Base-by-base conservation (phyloP, 345 rosid species). In the Turritis glabra region DNA sequence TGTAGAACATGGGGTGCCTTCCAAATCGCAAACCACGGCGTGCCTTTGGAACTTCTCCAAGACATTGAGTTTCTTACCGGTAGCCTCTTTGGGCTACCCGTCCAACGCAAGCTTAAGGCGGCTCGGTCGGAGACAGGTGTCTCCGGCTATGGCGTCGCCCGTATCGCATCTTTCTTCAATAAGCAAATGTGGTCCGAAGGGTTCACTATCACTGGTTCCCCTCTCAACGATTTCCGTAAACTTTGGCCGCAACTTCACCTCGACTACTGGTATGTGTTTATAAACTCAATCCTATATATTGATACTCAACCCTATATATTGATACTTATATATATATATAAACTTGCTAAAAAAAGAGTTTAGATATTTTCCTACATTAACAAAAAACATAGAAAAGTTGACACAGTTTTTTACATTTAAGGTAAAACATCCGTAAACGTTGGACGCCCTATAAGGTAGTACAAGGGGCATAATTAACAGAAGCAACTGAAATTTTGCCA, bases 151-250 rank as follows among this genome's bases (percentile, higher is more conserved):
- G 98, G 98, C 15, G 66, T 79, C 1, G 91, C 97, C 47, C 84
- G 87, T 73, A 86, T 93, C 38, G 77, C 97, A 3, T 82, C 86
- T 9, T 89, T 90, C 76, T 93, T 93, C 67, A 40, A 65, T 3
- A 87, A 89, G 81, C 70, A 71, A 67, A 87, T 93, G 98, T 90
- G 98, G 98, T 90, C 92, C 43, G 98, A 93, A 84, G 98, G 98
- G 33, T 90, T 93, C 67, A 93, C 98, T 22, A 82, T 93, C 60
- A 73, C 82, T 33, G 94, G 90, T 27, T 87, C 97, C 0, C 87
- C 93, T 14, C 21, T 70, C 18, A 85, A 82, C 57, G 90, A 93
- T 53, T 96, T 90, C 40, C 84, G 77, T 57, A 53, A 73, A 69
- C 93, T 93, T 61, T 93, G 91, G 95, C 95, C 98, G 10, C 43